phyloP scores from a whole-genome alignment of 164 flowering plant genomes.

The Vitis cinerea region DNA sequence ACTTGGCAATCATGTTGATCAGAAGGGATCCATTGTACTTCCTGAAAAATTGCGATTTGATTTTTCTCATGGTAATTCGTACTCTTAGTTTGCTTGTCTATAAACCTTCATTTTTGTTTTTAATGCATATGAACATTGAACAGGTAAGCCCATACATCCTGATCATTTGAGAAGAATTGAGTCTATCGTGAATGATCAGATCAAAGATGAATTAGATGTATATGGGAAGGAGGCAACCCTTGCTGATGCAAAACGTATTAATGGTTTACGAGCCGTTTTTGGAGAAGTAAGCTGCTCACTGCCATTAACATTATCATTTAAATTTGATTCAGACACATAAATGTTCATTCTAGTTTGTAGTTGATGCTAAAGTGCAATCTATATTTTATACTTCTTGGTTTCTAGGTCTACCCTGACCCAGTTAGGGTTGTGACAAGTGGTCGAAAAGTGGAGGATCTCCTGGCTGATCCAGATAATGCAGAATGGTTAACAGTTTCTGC shows the following conservation, averaged over 20 bases:
- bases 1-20: conserved; percentile 96
- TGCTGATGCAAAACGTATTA: conserved; percentile 78
- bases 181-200: conserved; percentile 82
- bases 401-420: conserved; percentile 96
- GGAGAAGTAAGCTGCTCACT: conserved; percentile 77
- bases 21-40: conserved; percentile 99
- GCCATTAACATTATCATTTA: not conserved
- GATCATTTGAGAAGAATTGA: conserved; percentile 76
- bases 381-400: conserved; percentile 8
- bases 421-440: conserved; percentile 96
- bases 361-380: not conserved
- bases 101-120: not conserved
- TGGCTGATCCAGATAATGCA: conserved; percentile 74
- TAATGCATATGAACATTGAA: conserved; percentile 11
- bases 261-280: conserved; percentile 96
- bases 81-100: not conserved
- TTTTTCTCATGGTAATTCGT: conserved; percentile 86
- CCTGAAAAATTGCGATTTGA: conserved; percentile 96
- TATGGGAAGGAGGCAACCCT: conserved; percentile 69
- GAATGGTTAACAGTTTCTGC: conserved; percentile 81
- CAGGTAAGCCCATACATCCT: conserved; percentile 82
- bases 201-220: conserved; percentile 76
- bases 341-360: not conserved
- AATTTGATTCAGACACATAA: not conserved
- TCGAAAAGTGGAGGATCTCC: conserved; percentile 75